Conservation (phyloP, 345 rosid genomes). For the Camelina laxa region DNA sequence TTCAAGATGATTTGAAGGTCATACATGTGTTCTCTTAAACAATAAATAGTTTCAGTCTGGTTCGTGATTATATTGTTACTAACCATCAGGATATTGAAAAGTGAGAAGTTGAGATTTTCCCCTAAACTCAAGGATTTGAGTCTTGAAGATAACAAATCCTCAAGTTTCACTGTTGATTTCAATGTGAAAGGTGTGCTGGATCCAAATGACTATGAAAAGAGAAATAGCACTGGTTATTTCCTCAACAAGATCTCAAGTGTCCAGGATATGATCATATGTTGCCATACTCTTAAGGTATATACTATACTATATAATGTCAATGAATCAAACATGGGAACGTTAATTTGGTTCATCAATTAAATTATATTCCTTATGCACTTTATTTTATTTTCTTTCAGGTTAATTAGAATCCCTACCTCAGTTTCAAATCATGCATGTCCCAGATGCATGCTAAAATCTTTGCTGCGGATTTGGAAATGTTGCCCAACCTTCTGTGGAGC, state of each 20-base stretch:
- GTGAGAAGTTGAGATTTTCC: slow-evolving; percentile 6
- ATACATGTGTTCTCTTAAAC: slow-evolving; percentile 9
- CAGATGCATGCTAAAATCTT: background rate
- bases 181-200: background rate
- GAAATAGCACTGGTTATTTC: background rate
- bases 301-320: background rate
- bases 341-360: background rate
- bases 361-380: background rate
- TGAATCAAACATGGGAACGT: background rate
- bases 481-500: slow-evolving; percentile 11
- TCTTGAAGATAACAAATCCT: background rate
- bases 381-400: background rate
- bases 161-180: background rate
- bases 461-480: background rate
- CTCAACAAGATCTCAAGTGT: background rate
- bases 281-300: slow-evolving; percentile 19
- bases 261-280: slow-evolving; percentile 11
- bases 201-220: background rate
- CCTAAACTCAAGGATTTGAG: slow-evolving; percentile 8
- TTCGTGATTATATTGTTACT: background rate
- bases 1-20: background rate
- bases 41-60: background rate
- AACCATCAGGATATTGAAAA: background rate
- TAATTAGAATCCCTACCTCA: slow-evolving; percentile 8
- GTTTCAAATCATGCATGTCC: slow-evolving; percentile 2